Percentiles rank a stretch among this genome's conserved stretches.
These are phyloP conservation scores for Phragmites australis DNA, from an alignment of 176 grass and related monocot genomes.

Conservation along the genomic window DNA sequence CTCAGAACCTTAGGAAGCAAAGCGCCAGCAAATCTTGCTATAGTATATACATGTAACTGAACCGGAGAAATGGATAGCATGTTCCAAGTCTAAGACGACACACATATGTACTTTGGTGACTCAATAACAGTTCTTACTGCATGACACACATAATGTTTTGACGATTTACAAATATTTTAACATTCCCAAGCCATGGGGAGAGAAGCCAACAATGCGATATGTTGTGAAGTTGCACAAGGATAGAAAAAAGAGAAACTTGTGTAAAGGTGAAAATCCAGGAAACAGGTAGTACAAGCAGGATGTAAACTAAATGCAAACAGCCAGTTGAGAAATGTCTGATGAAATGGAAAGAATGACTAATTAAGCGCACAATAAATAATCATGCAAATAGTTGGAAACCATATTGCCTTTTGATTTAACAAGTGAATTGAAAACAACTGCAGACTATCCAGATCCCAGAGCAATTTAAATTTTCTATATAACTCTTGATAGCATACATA, in stretches of 20 bases:
- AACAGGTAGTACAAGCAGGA: not conserved
- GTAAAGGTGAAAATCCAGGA: not conserved
- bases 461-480: no score
- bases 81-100: not conserved
- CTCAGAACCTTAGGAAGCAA: slow-evolving; percentile 4
- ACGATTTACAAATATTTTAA: not conserved
- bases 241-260: not conserved
- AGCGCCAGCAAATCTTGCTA: not conserved
- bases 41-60: not conserved
- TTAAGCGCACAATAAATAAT: slow-evolving; percentile 7
- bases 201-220: not conserved
- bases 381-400: not conserved
- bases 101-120: not conserved
- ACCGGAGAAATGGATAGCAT: not conserved
- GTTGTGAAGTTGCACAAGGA: not conserved
- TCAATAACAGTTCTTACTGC: not conserved
- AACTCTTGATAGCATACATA: slow-evolving; percentile 42
- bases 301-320: not conserved
- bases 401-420: not conserved
- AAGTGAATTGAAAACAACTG: not conserved
- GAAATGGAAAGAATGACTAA: not conserved
- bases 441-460: no score
- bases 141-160: not conserved
- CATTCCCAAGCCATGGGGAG: not conserved
- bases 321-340: not conserved